A percentile compares a stretch with the other conserved stretches of the same genome.
These are phyloP conservation scores for Bothriochloa decipiens DNA, from an alignment of 176 grass and related monocot genomes.

Conservation along the genomic window DNA sequence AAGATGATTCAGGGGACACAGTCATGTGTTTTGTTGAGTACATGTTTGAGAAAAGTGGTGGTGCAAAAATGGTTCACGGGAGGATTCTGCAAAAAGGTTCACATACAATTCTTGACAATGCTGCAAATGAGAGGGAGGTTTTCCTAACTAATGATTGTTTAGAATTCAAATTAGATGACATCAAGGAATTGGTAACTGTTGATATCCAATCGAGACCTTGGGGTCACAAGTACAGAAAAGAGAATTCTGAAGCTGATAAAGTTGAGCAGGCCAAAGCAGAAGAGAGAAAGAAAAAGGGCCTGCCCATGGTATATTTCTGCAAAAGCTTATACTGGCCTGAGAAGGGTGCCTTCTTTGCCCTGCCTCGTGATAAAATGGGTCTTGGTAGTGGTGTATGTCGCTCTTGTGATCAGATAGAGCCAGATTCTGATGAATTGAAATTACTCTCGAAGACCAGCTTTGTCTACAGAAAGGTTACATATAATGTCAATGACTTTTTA, in stretches of 20 bases:
- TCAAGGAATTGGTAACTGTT: slow-evolving; percentile 76
- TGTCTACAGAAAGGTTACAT: slow-evolving; percentile 62
- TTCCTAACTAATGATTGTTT: slow-evolving; percentile 91
- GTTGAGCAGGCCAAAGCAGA: slow-evolving; percentile 67
- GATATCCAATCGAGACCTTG: slow-evolving; percentile 76
- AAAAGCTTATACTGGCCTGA: slow-evolving; percentile 90
- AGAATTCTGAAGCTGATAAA: slow-evolving; percentile 72
- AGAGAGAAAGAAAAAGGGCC: slow-evolving; percentile 88
- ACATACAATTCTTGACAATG: slow-evolving; percentile 91
- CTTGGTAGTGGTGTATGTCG: slow-evolving; percentile 80
- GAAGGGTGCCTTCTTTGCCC: slow-evolving; percentile 85
- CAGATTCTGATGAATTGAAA: slow-evolving; percentile 62
- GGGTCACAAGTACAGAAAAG: slow-evolving; percentile 91
- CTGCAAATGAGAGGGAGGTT: slow-evolving; percentile 91
- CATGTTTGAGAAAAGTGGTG: slow-evolving; percentile 81
- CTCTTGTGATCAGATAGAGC: slow-evolving; percentile 73
- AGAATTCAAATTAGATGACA: slow-evolving; percentile 78
- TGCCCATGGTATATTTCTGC: slow-evolving; percentile 80
- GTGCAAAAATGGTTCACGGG: slow-evolving; percentile 85
- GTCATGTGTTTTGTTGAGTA: slow-evolving; percentile 85
- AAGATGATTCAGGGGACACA: slow-evolving; percentile 73
- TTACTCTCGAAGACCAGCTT: slow-evolving; percentile 70
- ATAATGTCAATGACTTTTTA: slow-evolving; percentile 76
- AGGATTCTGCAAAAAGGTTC: slow-evolving; percentile 72
- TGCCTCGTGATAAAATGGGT: slow-evolving; percentile 71